A percentile compares a stretch with the other conserved stretches of the same genome.
Evolutionary conservation across 768 basidiomycete species (phyloP).

Genomic region (Scleroderma bovista): DNA sequence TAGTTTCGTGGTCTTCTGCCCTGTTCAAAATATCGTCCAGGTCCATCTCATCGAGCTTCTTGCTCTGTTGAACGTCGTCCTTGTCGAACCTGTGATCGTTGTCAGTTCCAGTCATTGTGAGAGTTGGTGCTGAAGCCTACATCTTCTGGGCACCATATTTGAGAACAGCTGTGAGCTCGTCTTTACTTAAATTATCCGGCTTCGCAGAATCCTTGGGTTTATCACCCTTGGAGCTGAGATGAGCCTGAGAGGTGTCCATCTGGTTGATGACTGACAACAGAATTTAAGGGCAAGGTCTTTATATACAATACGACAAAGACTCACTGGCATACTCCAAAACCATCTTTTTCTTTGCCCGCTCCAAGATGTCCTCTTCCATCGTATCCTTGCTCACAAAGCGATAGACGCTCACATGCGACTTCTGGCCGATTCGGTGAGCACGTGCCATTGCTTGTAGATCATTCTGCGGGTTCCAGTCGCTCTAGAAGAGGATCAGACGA

Average conservation of each 20-base stretch:
- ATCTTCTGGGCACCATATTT: slow-evolving; percentile 99
- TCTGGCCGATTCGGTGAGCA: slow-evolving; percentile 98
- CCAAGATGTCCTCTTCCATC: slow-evolving; percentile 98
- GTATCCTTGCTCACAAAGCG: slow-evolving; percentile 99
- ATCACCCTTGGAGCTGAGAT: slow-evolving; percentile 77
- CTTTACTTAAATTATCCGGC: slow-evolving; percentile 85
- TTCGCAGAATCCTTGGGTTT: slow-evolving; percentile 63
- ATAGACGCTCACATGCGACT: slow-evolving; percentile 97
- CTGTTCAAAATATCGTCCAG: slow-evolving; percentile 96
- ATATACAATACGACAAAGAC: slow-evolving; percentile 34
- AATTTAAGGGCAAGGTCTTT: not conserved
- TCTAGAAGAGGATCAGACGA: slow-evolving; percentile 43
- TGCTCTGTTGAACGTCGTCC: slow-evolving; percentile 86
- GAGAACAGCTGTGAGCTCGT: slow-evolving; percentile 93
- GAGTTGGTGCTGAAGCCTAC: slow-evolving; percentile 37
- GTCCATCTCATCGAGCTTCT: slow-evolving; percentile 99
- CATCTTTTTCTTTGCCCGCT: slow-evolving; percentile 99
- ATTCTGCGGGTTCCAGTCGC: slow-evolving; percentile 98
- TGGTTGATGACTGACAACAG: slow-evolving; percentile 88
- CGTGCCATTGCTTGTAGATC: slow-evolving; percentile 99
- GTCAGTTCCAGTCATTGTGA: slow-evolving; percentile 7
- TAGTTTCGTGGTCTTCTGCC: slow-evolving; percentile 96
- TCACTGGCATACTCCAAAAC: slow-evolving; percentile 97
- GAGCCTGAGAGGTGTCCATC: slow-evolving; percentile 98
- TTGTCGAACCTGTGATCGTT: slow-evolving; percentile 78